Base-by-base conservation (phyloP, 225 moss, liverwort and hornwort genomes). In the Thuidium tamariscinum region DNA sequence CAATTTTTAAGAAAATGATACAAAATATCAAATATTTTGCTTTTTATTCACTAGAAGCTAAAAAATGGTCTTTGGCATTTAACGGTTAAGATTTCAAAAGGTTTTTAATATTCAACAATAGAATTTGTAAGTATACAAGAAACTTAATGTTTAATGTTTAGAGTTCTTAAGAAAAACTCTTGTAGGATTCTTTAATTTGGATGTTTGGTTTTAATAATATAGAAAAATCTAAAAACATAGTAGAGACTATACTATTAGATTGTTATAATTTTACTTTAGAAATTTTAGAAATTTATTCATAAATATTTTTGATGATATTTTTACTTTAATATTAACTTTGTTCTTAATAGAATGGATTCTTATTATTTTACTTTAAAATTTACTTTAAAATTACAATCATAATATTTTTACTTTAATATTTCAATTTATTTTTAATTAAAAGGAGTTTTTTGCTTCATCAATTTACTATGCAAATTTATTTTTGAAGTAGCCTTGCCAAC, bases 371-470 rank as follows among this genome's bases (percentile, higher is more conserved):
- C n/a, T n/a, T n/a, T n/a, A n/a, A n/a, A n/a, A n/a, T n/a, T n/a
- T n/a, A n/a, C n/a, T n/a, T n/a, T n/a, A n/a, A n/a, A n/a, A n/a
- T n/a, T n/a, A n/a, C n/a, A n/a, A n/a, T n/a, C n/a, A n/a, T n/a
- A n/a, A n/a, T n/a, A n/a, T n/a, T n/a, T n/a, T n/a, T n/a, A n/a
- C n/a, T n/a, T n/a, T n/a, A n/a, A n/a, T n/a, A n/a, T n/a, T n/a
- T n/a, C n/a, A n/a, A n/a, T n/a, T n/a, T n/a, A n/a, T n/a, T n/a
- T n/a, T n/a, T n/a, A n/a, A n/a, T n/a, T n/a, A n/a, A n/a, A n/a
- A n/a, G n/a, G n/a, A n/a, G n/a, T n/a, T n/a, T n/a, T 0, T 18
- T 4, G 11, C 4, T 48, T 19, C 2, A 18, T 11, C 4, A 29
- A 46, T 46, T 46, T 18, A 4, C 29, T 26, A 10, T 30, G 27